Conservation (phyloP, 495 filamentous ascomycete genomes). For the Glonium stellatum region DNA sequence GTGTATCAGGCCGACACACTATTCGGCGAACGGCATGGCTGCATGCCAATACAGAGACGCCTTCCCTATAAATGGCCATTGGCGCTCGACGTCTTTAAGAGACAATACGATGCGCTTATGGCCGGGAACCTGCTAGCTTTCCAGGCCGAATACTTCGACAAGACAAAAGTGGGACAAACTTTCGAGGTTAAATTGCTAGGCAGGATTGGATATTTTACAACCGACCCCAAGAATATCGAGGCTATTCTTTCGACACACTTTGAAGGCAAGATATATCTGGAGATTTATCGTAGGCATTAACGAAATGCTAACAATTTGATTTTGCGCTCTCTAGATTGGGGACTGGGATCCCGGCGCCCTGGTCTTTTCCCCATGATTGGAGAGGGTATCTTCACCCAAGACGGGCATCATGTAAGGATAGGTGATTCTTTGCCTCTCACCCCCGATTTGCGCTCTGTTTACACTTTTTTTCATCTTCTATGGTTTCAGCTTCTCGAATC, state of each 20-base stretch:
- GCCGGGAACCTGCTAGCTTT: slow-evolving; percentile 9
- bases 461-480: too few species aligned
- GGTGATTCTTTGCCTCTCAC: too few species aligned
- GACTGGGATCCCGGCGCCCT: slow-evolving; percentile 29
- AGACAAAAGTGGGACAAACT: neutral
- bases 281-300: neutral
- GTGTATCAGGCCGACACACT: slow-evolving; percentile 20
- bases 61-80: slow-evolving; percentile 36
- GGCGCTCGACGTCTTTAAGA: slow-evolving; percentile 32
- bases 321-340: slow-evolving; percentile 26
- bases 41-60: slow-evolving; percentile 19
- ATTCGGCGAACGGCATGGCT: slow-evolving; percentile 27
- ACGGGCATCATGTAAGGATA: slow-evolving; percentile 33
- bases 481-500: too few species aligned
- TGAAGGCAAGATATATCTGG: slow-evolving; percentile 6
- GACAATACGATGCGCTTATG: slow-evolving; percentile 24
- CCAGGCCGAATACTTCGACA: neutral
- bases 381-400: slow-evolving; percentile 50
- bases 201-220: slow-evolving; percentile 19
- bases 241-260: slow-evolving; percentile 38
- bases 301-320: neutral
- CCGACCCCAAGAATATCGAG: slow-evolving; percentile 41
- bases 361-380: slow-evolving; percentile 41
- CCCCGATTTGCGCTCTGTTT: too few species aligned
- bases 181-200: slow-evolving; percentile 26